Evolutionary conservation across 2,329 filamentous ascomycete species (phyloP).

Genomic region (Cytospora mali): DNA sequence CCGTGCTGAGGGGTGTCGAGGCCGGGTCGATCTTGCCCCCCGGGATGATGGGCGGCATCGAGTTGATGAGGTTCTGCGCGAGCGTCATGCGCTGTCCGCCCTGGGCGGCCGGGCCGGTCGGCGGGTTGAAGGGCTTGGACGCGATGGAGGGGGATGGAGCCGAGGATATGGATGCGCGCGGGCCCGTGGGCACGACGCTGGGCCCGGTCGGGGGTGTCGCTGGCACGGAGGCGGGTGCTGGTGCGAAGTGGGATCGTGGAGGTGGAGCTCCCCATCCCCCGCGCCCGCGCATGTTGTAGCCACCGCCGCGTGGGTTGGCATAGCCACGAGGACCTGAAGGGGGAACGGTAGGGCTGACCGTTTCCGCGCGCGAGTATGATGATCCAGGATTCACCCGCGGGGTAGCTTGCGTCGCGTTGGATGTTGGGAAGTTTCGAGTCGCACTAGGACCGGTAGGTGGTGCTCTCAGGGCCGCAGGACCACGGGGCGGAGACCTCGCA

Average conservation of each 20-base stretch:
- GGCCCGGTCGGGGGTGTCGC: slow-evolving; percentile 43
- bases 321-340: slow-evolving; percentile 60
- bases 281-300: slow-evolving; percentile 48
- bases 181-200: slow-evolving; percentile 52
- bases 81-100: slow-evolving; percentile 47
- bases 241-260: slow-evolving; percentile 31
- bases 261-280: slow-evolving; percentile 34
- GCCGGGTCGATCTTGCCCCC: slow-evolving; percentile 58
- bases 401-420: slow-evolving; percentile 41
- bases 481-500: slow-evolving; percentile 54
- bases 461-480: slow-evolving; percentile 55
- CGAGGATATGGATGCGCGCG: slow-evolving; percentile 43
- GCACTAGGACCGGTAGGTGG: slow-evolving; percentile 51
- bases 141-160: slow-evolving; percentile 41
- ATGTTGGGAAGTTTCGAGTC: slow-evolving; percentile 44
- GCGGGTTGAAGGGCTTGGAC: slow-evolving; percentile 58
- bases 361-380: slow-evolving; percentile 43
- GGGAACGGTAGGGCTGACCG: slow-evolving; percentile 51
- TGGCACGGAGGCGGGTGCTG: slow-evolving; percentile 40
- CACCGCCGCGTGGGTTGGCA: slow-evolving; percentile 47
- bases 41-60: slow-evolving; percentile 54
- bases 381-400: slow-evolving; percentile 33
- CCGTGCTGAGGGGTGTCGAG: slow-evolving; percentile 46
- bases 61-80: slow-evolving; percentile 55
- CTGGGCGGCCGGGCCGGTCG: slow-evolving; percentile 54